phyloP scores from a whole-genome alignment of 768 basidiomycete genomes.

The Mycena venus region DNA sequence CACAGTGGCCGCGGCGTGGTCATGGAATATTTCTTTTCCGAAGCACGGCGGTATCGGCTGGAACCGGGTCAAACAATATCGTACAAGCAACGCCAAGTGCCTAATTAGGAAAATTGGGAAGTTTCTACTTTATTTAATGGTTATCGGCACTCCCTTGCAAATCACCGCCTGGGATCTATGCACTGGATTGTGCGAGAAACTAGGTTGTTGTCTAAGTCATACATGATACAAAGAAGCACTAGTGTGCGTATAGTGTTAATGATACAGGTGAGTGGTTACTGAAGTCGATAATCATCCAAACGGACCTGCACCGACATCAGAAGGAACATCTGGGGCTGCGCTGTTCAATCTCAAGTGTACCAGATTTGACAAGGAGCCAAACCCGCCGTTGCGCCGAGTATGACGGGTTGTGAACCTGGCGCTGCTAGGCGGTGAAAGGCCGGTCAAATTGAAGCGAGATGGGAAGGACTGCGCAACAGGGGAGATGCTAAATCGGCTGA shows the following conservation, averaged over 20 bases:
- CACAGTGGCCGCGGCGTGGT: neutral
- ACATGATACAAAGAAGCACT: slow-evolving; percentile 16
- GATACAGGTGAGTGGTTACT: slow-evolving; percentile 1
- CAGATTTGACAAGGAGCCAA: slow-evolving; percentile 13
- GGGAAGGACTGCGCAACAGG: slow-evolving; percentile 26
- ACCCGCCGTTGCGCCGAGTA: neutral
- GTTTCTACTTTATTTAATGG: too few relatives aligned
- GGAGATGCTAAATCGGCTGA: slow-evolving; percentile 33
- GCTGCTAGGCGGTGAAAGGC: slow-evolving; percentile 1
- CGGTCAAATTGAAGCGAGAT: slow-evolving; percentile 4
- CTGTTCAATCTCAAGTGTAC: slow-evolving; percentile 5
- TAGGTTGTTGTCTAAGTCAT: slow-evolving; percentile 3
- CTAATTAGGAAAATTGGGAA: too few relatives aligned
- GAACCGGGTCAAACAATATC: neutral
- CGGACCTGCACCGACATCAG: neutral
- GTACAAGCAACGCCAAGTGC: neutral
- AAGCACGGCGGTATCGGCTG: too few relatives aligned
- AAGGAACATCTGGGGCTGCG: slow-evolving; percentile 4
- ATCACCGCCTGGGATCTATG: too few relatives aligned
- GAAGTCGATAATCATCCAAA: neutral
- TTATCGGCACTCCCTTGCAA: too few relatives aligned
- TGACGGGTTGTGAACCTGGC: neutral
- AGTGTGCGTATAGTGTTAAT: neutral
- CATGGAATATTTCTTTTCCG: too few relatives aligned
- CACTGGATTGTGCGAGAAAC: too few relatives aligned